Evolutionary conservation across 768 basidiomycete genomes (phyloP), one percentile per base, ranked within the genome.

Genomic region (Guyanaporus albipodus): DNA sequence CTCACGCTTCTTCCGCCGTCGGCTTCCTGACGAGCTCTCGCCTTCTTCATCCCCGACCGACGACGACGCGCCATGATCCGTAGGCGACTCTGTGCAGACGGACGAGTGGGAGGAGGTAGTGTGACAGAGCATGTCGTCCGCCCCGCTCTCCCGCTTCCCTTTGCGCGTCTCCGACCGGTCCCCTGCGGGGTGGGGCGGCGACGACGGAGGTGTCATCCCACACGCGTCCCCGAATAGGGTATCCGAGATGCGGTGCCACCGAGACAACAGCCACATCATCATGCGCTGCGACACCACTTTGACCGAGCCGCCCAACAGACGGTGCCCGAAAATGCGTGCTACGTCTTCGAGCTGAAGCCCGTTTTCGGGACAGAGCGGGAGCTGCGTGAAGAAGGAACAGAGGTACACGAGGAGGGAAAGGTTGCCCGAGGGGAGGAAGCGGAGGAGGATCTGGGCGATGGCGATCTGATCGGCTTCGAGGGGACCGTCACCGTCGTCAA

Each of bases 341-440:
- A 78, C 67, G 35, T 71, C 69, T 41, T 75, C 70, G 28, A 72
- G 60, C 6, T 70, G 61, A n/a, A 80, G 55, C 1, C 71, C 70
- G 48, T 80, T 79, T 35, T 75, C 74, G 1, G 76, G 72, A 44
- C 70, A 75, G 7, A 76, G 63, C 3, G 74, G 77, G 0, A 78
- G 58, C 52, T 80, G 77, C 1, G 73, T 73, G 55, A 78, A 75
- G 58, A 78, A 77, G 6, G 67, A 67, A 43, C 71, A 64, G 27
- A 78, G 67, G 53, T 78, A 76, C 32, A 66, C 56, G 38, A 79
- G 64, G 4, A 77, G 60, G 27, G 68, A 68, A 48, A 75, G 65
- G 42, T 68, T 61, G 11, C 64, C 52, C 2, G 63, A 62, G 1
- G 76, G 73, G 6, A 79, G 68, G 36, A 81, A 69, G 7, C 74